These are phyloP conservation scores for Kalanchoe fedtschenkoi DNA, from an alignment of 164 flowering plant genomes.

Conservation along the genomic window DNA sequence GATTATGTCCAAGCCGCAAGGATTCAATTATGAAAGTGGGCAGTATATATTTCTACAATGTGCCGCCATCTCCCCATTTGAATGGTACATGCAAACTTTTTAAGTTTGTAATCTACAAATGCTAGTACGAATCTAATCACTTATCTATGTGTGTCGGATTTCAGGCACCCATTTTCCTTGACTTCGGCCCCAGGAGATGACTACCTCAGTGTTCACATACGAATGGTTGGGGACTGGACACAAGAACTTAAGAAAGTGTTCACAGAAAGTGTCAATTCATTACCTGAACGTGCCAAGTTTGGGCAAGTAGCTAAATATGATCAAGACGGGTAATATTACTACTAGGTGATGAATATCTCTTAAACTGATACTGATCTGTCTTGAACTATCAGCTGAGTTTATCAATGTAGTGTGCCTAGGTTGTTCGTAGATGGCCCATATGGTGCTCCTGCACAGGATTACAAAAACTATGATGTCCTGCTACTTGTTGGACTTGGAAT, in stretches of 20 bases:
- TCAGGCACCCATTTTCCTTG: conserved; percentile 94
- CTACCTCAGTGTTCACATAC: conserved; percentile 83
- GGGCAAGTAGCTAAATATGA: conserved; percentile 25
- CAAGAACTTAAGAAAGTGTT: conserved; percentile 64
- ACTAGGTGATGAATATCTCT: not conserved
- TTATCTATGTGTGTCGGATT: not conserved
- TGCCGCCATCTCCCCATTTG: conserved; percentile 77
- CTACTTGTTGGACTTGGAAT: conserved; percentile 94
- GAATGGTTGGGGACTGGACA: conserved; percentile 93
- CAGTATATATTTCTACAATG: conserved; percentile 86
- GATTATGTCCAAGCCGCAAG: conserved; percentile 69
- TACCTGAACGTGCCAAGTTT: conserved; percentile 50
- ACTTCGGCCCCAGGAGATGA: conserved; percentile 93
- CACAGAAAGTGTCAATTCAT: conserved; percentile 37
- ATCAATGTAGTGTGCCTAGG: conserved; percentile 51
- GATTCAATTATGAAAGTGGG: conserved; percentile 86
- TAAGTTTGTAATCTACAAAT: not conserved
- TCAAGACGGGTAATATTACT: conserved; percentile 40
- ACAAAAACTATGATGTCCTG: conserved; percentile 72
- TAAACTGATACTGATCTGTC: not conserved
- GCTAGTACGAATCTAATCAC: not conserved
- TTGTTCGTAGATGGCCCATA: conserved; percentile 92
- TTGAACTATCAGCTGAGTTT: not conserved
- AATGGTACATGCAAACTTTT: conserved; percentile 43
- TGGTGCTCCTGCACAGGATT: conserved; percentile 96